These are phyloP conservation scores for Exophiala sideris DNA, from an alignment of 2,329 filamentous ascomycete species.

Conservation along the genomic window DNA sequence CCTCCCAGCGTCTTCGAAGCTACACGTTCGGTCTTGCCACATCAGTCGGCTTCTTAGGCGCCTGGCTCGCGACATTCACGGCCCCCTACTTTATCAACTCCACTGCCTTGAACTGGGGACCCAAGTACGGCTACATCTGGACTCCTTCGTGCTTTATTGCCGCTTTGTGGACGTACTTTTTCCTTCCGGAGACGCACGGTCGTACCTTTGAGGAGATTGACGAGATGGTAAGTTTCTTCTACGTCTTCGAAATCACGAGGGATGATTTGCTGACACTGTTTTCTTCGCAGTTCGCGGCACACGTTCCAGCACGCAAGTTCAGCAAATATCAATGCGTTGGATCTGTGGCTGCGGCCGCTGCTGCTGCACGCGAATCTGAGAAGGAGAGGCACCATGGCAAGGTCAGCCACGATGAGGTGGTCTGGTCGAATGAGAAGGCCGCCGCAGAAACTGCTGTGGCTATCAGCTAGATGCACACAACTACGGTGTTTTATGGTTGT, in stretches of 20 bases:
- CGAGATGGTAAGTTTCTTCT: constrained; percentile 27
- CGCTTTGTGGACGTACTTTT: constrained; percentile 30
- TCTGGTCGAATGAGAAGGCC: constrained; percentile 42
- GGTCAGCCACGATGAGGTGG: constrained; percentile 18
- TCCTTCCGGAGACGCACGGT: constrained; percentile 53
- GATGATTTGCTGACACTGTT: constrained; percentile 1
- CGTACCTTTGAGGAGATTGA: constrained; percentile 31
- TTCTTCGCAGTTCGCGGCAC: constrained; percentile 36
- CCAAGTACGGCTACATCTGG: constrained; percentile 59
- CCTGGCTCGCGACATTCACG: constrained; percentile 58
- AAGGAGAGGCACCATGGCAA: constrained; percentile 10
- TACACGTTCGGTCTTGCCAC: constrained; percentile 58
- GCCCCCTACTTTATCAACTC: constrained; percentile 61
- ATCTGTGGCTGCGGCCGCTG: constrained; percentile 21
- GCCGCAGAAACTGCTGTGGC: constrained; percentile 26
- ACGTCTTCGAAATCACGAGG: not conserved
- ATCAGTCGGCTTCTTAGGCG: constrained; percentile 53
- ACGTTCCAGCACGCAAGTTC: constrained; percentile 37
- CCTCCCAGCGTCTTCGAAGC: constrained; percentile 54
- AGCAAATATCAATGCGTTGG: constrained; percentile 37
- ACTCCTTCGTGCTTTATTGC: constrained; percentile 26
- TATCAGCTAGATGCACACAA: constrained; percentile 5
- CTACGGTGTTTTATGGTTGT: not conserved
- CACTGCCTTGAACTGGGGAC: constrained; percentile 53
- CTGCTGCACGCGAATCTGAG: constrained; percentile 20